Evolutionary conservation across 2,329 filamentous ascomycete species (phyloP), one percentile per base, ranked within the genome.

Genomic region (Fonsecaea pedrosoi): DNA sequence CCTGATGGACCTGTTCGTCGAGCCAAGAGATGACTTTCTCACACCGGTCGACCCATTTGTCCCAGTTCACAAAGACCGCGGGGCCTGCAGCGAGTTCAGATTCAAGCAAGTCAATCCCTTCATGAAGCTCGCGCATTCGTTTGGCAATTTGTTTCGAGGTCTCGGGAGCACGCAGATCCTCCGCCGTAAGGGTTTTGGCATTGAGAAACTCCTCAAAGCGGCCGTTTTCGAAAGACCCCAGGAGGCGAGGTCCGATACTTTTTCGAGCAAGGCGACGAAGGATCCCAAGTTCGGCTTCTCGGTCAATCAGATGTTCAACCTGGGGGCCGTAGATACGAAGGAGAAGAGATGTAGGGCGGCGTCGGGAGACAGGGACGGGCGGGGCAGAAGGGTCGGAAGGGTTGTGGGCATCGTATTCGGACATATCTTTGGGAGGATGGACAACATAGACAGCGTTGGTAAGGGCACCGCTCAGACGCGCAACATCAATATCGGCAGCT

Each of bases 391-490:
- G 18, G 7, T 66, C 65, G 21, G 60, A 45, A n/a, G 62, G 5
- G 65, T 71, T 72, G 61, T 72, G 73, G 60, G 13, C 54, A 40
- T 62, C 69, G 56, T 56, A 74, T 32, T 72, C 71, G 38, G 82
- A 79, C 10, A 93, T 72, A 40, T 90, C 83, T 45, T 86, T 82
- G 0, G 94, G 94, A 1, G 94, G 94, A 1, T 88, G 90, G 25
- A 98, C 93, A 59, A 97, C 93, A 76, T 98, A 99, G 40, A 99
- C 94, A 10, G 94, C 93, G 76, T 99, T 99, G 21, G 95, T 99
- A 72, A 99, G 81, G 8, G 95, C 95, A 68, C 95, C 95, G 77
- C 94, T 97, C 48, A 85, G 76, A 45, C 82, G 77, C 42, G 82
- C 74, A 65, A 83, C 78, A 63, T 82, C 77, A 60, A 84, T 76